phyloP scores from a whole-genome alignment of 257 asterid genomes.

The Solanum infundibuliforme region DNA sequence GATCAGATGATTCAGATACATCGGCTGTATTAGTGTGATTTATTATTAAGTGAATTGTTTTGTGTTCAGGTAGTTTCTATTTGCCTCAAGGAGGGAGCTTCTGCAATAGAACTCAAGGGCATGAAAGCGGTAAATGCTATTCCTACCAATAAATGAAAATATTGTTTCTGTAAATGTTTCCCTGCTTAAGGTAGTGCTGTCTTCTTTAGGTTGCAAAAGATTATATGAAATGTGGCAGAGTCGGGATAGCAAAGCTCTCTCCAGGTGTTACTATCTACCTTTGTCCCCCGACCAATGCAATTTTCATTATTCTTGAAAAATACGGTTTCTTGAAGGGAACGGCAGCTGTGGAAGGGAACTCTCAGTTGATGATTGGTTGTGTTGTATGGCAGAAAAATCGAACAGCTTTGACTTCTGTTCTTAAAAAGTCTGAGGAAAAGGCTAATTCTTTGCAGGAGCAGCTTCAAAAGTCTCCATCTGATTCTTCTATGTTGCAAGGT shows the following conservation, averaged over 20 bases:
- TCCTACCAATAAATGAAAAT: background rate
- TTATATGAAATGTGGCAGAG: slow-evolving; percentile 6
- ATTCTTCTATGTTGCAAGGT: background rate
- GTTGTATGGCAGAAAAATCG: slow-evolving; percentile 19
- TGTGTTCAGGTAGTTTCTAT: slow-evolving; percentile 16
- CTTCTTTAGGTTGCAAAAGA: slow-evolving; percentile 10
- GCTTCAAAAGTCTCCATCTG: background rate
- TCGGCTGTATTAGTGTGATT: background rate
- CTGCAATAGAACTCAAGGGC: slow-evolving; percentile 6
- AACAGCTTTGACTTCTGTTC: background rate
- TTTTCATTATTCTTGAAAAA: slow-evolving; percentile 18
- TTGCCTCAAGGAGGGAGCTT: slow-evolving; percentile 13
- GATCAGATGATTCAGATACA: background rate
- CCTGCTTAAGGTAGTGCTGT: background rate
- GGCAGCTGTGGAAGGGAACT: slow-evolving; percentile 7
- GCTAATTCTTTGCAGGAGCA: background rate
- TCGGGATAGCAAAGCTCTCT: slow-evolving; percentile 14
- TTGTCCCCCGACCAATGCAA: slow-evolving; percentile 14
- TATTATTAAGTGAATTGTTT: background rate
- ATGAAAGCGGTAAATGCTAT: slow-evolving; percentile 12
- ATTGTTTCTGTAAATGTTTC: background rate
- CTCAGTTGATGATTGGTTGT: slow-evolving; percentile 18
- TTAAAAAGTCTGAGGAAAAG: background rate
- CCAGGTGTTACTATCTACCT: slow-evolving; percentile 8
- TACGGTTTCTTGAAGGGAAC: slow-evolving; percentile 9